Base-by-base conservation (phyloP, 2,329 filamentous ascomycete genomes). In the Acephala macrosclerotiorum region DNA sequence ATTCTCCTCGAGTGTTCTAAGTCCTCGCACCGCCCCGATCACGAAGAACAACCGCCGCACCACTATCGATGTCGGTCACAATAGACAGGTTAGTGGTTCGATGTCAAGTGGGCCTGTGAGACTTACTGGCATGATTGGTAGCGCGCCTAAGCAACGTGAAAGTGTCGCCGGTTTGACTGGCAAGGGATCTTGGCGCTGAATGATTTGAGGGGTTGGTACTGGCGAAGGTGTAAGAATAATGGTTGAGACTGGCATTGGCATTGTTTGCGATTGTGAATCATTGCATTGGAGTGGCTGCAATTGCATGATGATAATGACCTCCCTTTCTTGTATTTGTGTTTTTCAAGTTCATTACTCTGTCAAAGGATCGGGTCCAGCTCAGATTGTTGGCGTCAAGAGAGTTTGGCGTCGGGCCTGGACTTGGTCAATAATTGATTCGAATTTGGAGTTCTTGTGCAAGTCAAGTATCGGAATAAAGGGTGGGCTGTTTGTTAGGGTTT, bases 21-120 rank as follows among this genome's bases (percentile, higher is more conserved):
- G 87, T 70, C 89, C 89, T 33, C 81, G 88, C 38, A 83, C 82
- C 33, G 80, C 86, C 20, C 84, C 87, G 1, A 82, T 90, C 33
- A 82, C 84, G 72, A 91, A 90, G 75, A 40, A 67, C 49, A 68
- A 63, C n/a, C 70, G 76, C 20, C 67, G 75, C 2, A 75, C 73
- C 5, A 77, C 75, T 0, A 53, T 53, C 49, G 49, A 53, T 53
- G 72, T 76, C 57, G 73, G 71, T 26, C 71, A 72, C 3, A 68
- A 68, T 4, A 64, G 75, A 61, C 69, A 72, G n/a, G 66, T 71
- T 25, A 74, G 72, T 51, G 74, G 68, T 9, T 67, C 57, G 36
- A 63, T 72, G 55, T 59, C 69, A 25, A 61, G 66, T 22, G 66
- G 65, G 9, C 68, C 70, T 36, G 63, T 72, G 4, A 65, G 75